A percentile compares a stretch with the other conserved stretches of the same genome.
phyloP scores from a whole-genome alignment of 495 filamentous ascomycete species.

The Pseudomonodictys pantanalensis region DNA sequence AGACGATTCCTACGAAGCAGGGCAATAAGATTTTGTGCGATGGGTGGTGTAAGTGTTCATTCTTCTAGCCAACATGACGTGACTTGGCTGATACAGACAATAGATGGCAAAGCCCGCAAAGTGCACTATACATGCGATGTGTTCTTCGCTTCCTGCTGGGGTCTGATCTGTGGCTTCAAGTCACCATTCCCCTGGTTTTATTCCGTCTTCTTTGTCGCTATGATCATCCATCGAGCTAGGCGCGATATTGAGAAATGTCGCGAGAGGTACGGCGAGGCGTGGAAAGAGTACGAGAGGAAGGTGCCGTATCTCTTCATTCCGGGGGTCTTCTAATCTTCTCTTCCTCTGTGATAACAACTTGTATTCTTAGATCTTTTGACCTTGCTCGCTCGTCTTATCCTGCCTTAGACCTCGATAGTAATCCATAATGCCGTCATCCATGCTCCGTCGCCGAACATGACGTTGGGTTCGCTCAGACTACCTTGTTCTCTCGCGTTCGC shows the following conservation, averaged over 20 bases:
- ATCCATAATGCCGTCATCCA: no score
- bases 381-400: no score
- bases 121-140: constrained; percentile 92
- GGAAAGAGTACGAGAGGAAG: constrained; percentile 81
- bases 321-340: no score
- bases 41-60: constrained; percentile 71
- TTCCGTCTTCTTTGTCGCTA: constrained; percentile 80
- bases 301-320: constrained; percentile 97
- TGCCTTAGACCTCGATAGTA: no score
- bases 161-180: constrained; percentile 62
- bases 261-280: constrained; percentile 87
- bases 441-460: no score
- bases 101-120: constrained; percentile 80
- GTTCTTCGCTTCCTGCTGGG: constrained; percentile 72
- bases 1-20: constrained; percentile 71
- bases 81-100: neutral
- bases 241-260: constrained; percentile 83
- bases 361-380: no score
- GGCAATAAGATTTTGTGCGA: constrained; percentile 83
- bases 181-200: constrained; percentile 98
- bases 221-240: constrained; percentile 87
- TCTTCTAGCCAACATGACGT: neutral
- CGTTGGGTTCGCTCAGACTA: no score
- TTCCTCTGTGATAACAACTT: no score
- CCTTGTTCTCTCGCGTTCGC: no score